Evolutionary conservation across 306 rosid genomes (phyloP), one percentile per base, ranked within the genome.

Genomic region (Trifolium subterraneum): DNA sequence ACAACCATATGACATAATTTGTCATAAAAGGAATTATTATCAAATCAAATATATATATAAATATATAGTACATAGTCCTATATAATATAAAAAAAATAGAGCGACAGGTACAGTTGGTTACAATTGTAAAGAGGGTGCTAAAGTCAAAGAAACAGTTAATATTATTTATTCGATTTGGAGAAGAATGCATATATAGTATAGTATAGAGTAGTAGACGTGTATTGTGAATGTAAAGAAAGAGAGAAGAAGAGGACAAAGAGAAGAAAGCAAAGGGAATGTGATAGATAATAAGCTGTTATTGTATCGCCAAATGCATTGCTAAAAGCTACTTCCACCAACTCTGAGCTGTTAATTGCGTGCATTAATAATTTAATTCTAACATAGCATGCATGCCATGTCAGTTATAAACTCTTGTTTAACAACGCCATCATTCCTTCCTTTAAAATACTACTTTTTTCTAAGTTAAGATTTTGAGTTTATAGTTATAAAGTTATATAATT

Each of bases 271-370:
- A 79, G 42, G 25, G 81, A 50, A 78, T 78, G 77, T 70, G 81
- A 60, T 33, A 10, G 2, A 25, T 25, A 25, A 25, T 1, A 4
- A n/a, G n/a, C n/a, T 9, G 66, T 15, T 20, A 14, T 12, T 6
- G 23, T 23, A 48, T 15, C 36, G 22, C 79, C 73, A 75, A 25
- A 36, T 70, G 81, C 19, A 67, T 20, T 69, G 71, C 81, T 35
- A 60, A 77, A 77, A 48, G 47, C 18, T 8, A 38, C 47, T 59
- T 45, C 56, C 31, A 52, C 6, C 79, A 71, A n/a, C 8, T 81
- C 67, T 81, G 45, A 77, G 68, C 76, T 77, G 75, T 81, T 81
- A 13, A 54, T 81, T 70, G 68, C 51, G 25, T 81, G 65, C 56
- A 27, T 35, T 79, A 51, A 82, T 55, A 35, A 35, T 1, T 13